These are phyloP conservation scores for Lasiosphaeris hirsuta DNA, from an alignment of 495 filamentous ascomycete genomes.

Conservation along the genomic window DNA sequence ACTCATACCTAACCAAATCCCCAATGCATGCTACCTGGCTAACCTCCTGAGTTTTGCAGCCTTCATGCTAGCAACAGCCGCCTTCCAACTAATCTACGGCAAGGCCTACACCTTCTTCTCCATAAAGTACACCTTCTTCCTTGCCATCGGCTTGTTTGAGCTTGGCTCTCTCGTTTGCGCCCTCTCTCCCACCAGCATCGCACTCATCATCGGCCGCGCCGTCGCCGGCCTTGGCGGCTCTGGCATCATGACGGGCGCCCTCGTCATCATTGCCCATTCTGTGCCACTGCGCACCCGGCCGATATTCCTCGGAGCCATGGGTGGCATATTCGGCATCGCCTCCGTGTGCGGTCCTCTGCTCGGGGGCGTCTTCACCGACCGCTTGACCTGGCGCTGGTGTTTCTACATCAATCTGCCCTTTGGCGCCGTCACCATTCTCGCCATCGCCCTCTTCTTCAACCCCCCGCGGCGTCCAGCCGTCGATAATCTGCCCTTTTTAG, in stretches of 20 bases:
- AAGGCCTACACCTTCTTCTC: slow-evolving; percentile 28
- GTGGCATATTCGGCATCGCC: slow-evolving; percentile 58
- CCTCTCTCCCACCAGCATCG: slow-evolving; percentile 38
- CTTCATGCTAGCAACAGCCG: slow-evolving; percentile 2
- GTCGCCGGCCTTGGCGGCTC: slow-evolving; percentile 39
- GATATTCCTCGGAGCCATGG: too few relatives aligned
- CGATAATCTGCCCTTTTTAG: background rate
- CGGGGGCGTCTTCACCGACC: slow-evolving; percentile 48
- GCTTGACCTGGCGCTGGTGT: slow-evolving; percentile 44
- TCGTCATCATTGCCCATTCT: slow-evolving; percentile 28
- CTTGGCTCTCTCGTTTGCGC: slow-evolving; percentile 46
- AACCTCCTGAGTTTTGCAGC: background rate
- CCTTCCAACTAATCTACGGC: slow-evolving; percentile 28
- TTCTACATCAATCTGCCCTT: slow-evolving; percentile 47
- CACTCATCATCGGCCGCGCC: slow-evolving; percentile 47
- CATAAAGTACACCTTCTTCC: slow-evolving; percentile 36
- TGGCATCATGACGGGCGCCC: slow-evolving; percentile 34
- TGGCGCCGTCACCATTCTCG: slow-evolving; percentile 25
- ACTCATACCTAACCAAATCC: slow-evolving; percentile 34
- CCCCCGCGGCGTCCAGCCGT: slow-evolving; percentile 32
- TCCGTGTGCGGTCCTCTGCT: slow-evolving; percentile 59
- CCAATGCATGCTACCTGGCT: slow-evolving; percentile 38
- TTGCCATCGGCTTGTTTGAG: slow-evolving; percentile 35
- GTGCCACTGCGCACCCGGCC: slow-evolving; percentile 38
- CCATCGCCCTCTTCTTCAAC: slow-evolving; percentile 37